These are phyloP conservation scores for Ceratobasidium sp. DNA, from an alignment of 1,284 basidiomycete genomes.

Conservation along the genomic window DNA sequence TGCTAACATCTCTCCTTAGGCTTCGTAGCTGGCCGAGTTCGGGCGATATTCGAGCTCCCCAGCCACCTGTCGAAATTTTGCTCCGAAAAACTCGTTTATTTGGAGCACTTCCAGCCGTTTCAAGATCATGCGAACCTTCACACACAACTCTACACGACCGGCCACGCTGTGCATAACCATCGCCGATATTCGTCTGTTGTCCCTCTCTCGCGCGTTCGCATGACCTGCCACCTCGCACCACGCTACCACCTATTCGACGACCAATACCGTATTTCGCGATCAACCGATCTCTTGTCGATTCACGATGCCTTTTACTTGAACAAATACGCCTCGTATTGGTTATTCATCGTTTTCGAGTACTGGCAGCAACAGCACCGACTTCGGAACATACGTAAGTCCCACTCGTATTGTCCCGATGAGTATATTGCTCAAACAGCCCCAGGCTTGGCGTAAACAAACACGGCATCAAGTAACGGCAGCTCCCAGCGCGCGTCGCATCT, in stretches of 20 bases:
- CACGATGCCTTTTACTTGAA: conserved; percentile 11
- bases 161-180: not conserved
- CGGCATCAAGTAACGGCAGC: too few species aligned
- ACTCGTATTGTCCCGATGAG: too few species aligned
- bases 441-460: too few species aligned
- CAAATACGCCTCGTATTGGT: not conserved
- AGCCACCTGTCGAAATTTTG: not conserved
- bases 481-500: too few species aligned
- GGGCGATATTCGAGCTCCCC: conserved; percentile 13
- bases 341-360: not conserved
- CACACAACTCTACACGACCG: not conserved
- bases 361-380: too few species aligned
- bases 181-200: not conserved
- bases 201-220: not conserved
- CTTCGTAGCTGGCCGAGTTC: conserved; percentile 8
- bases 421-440: too few species aligned
- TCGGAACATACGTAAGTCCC: too few species aligned
- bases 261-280: not conserved
- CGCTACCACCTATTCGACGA: not conserved
- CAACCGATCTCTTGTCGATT: too few species aligned
- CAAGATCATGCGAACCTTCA: not conserved
- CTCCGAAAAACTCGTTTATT: not conserved
- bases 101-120: conserved; percentile 15
- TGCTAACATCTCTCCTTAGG: not conserved
- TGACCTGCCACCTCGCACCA: conserved; percentile 19